Evolutionary conservation across 75 land plant species (phyloP).

Genomic region (Larix kaempferi): DNA sequence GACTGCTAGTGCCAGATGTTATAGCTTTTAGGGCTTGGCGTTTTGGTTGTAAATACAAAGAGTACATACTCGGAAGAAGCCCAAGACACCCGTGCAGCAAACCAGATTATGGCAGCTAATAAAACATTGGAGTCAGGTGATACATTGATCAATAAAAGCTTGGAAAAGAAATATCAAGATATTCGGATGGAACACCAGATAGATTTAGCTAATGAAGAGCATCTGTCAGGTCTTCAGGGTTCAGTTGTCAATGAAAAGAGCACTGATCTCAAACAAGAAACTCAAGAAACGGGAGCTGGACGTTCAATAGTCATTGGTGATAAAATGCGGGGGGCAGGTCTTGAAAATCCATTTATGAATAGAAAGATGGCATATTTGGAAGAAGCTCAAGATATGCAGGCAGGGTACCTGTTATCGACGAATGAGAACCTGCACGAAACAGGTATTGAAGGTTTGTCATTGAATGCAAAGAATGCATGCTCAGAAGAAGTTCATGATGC

Average conservation of each 20-base stretch:
- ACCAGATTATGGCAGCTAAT: neutral
- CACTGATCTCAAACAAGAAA: neutral
- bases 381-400: neutral
- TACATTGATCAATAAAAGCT: neutral
- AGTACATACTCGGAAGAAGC: neutral
- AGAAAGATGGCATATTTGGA: neutral
- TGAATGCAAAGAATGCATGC: neutral
- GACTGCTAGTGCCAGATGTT: neutral
- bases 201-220: conserved; percentile 1
- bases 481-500: neutral
- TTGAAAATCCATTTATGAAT: neutral
- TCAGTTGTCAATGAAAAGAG: neutral
- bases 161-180: conserved; percentile 6
- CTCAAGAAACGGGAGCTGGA: neutral
- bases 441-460: neutral
- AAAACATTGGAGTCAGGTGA: neutral
- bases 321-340: neutral
- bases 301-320: neutral
- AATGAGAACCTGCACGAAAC: neutral
- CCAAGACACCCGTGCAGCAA: neutral
- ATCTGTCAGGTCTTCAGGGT: conserved; percentile 3
- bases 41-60: neutral
- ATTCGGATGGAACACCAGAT: neutral
- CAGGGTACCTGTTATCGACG: neutral
- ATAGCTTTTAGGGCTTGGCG: conserved; percentile 3